Evolutionary conservation across 306 rosid genomes (phyloP), one percentile per base, ranked within the genome.

Genomic region (Nissolia schottii): DNA sequence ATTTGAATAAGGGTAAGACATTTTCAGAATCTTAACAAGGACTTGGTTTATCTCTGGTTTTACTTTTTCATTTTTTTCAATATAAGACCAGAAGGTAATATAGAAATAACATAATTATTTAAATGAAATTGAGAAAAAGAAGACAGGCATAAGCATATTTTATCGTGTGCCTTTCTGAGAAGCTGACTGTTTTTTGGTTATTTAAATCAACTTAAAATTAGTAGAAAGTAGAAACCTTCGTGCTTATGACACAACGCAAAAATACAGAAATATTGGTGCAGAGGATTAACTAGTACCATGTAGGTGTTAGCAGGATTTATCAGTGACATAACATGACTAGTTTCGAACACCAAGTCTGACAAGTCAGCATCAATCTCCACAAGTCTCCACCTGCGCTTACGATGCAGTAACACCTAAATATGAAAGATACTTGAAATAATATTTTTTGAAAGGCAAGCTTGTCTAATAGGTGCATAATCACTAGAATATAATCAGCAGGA

Each of bases 221-320:
- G 57, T 37, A 57, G 56, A 76, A 37, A 71, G 57, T 37, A 57
- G 56, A 76, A 37, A 65, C 38, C 32, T 40, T 38, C 51, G 23
- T 57, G 25, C 32, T 22, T 12, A 57, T 24, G 23, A 54, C 54
- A 67, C 13, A 77, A 67, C 13, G 72, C 63, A 46, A 64, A 45
- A 66, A 6, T 12, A 43, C 58, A 50, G 50, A 68, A n/a, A 29
- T 62, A 58, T 48, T 27, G 73, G 22, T 22, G 50, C 38, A 54
- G 50, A 71, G 23, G 74, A 63, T 54, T 41, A 38, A 77, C 24
- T 32, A 35, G 67, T 89, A 94, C 98, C 98, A 94, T 94, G 89
- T 87, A 94, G 49, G 98, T 91, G 82, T 76, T 89, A 48, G 97
- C 88, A 77, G 98, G 98, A 76, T 81, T 88, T 75, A 94, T 87